Base-by-base conservation (phyloP, 139 green algal species). In the Limnomonas spitsbergensis region DNA sequence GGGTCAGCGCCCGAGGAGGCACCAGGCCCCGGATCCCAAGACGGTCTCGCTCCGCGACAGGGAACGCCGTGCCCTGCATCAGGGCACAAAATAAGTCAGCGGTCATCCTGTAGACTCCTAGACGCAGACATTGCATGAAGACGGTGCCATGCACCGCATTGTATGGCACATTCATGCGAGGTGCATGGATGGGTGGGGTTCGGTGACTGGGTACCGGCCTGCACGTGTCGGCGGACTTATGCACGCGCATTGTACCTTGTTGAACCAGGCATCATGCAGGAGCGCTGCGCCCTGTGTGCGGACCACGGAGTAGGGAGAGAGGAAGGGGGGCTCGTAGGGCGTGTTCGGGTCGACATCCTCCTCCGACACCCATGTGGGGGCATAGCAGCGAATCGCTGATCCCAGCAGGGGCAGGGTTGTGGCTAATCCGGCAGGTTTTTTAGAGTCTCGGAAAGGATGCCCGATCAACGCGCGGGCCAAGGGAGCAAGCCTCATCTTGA, bases 1-100 rank as follows among this genome's bases (percentile, higher is more conserved):
- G 78, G 0, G 77, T 81, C 0, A 91, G 80, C 3, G 87, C 76
- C 0, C 85, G 53, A 0, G 92, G 90, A 7, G 95, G 95, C 66
- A 98, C 84, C 35, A 99, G 86, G 24, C 95, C 95, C 1, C 95
- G 80, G 35, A 99, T 77, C 0, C 89, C 90, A 35, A 99, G 77
- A 0, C 95, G 83, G 73, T 99, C 95, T 0, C 95, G 83, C 80
- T 99, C 95, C 4, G 84, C 56, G 0, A 80, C 29, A 1, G 85
- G 84, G 73, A 97, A 97, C 0, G 90, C 91, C 2, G 91, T 97
- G 67, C 95, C 93, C 88, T 96, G 81, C 1, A n/a, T 29, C 6
- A 69, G 39, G 40, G 40, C 2, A 40, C n/a, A 42, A 6, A 31
- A 34, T 42, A 29, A 52, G 47, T 35, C 39, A 81, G 4, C 3